phyloP scores from a whole-genome alignment of 2,329 filamentous ascomycete species.

The Chaetomiaceae sp. region DNA sequence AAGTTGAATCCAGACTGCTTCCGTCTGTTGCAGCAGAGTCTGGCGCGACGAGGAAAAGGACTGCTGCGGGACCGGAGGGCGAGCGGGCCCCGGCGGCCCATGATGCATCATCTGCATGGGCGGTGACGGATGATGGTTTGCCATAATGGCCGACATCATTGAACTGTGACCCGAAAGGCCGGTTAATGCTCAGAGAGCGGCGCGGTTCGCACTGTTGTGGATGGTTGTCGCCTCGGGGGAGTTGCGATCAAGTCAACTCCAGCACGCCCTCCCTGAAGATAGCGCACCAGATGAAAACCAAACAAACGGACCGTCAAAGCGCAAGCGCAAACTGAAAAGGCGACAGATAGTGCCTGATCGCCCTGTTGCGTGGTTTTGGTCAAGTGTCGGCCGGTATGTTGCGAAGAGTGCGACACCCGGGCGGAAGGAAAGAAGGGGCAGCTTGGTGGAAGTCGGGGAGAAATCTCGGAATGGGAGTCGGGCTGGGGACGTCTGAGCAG shows the following conservation, averaged over 20 bases:
- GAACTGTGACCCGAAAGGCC: too few relatives aligned
- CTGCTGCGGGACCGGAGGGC: slow-evolving; percentile 54
- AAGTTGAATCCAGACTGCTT: slow-evolving; percentile 86
- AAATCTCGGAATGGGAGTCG: slow-evolving; percentile 27
- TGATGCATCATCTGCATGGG: slow-evolving; percentile 66
- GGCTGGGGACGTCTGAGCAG: slow-evolving; percentile 20
- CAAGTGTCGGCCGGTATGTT: slow-evolving; percentile 3
- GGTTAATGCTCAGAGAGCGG: too few relatives aligned
- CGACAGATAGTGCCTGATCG: slow-evolving; percentile 1
- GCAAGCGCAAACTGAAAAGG: slow-evolving; percentile 15
- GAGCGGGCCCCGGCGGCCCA: slow-evolving; percentile 61
- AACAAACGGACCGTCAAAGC: not conserved
- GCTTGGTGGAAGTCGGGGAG: slow-evolving; percentile 21
- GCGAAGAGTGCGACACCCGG: slow-evolving; percentile 12
- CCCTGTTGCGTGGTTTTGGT: slow-evolving; percentile 7
- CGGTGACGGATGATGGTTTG: slow-evolving; percentile 76
- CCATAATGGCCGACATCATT: slow-evolving; percentile 46
- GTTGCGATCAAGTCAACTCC: not conserved
- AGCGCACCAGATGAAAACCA: not conserved
- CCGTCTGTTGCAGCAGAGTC: slow-evolving; percentile 69
- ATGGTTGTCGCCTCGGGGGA: not conserved
- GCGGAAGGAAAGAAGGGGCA: slow-evolving; percentile 13
- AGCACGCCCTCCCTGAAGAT: not conserved
- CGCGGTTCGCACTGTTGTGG: not conserved
- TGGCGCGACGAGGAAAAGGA: slow-evolving; percentile 58